Conservation (phyloP, 768 basidiomycete genomes). For the Phaffia australis region DNA sequence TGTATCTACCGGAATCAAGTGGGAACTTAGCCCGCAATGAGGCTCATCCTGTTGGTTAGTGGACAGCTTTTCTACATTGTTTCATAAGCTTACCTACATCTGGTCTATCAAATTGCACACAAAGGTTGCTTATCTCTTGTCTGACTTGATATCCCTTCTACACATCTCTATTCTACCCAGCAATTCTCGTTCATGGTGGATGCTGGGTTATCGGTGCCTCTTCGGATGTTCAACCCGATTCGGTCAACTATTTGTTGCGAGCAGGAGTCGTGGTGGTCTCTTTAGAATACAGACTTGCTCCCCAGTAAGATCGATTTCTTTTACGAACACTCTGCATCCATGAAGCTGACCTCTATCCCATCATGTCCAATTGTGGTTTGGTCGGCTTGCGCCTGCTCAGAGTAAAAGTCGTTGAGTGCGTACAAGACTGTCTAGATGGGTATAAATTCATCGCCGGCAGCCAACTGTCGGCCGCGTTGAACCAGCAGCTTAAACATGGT, state of each 20-base stretch:
- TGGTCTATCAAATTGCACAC: no score
- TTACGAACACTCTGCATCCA: neutral
- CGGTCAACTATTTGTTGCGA: constrained; percentile 14
- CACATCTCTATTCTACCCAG: neutral
- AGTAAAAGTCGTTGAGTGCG: neutral
- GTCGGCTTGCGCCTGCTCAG: neutral
- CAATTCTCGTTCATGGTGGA: constrained; percentile 11
- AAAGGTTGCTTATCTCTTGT: no score
- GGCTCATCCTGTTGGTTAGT: constrained; percentile 10
- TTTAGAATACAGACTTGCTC: constrained; percentile 10
- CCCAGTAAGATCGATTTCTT: constrained; percentile 2
- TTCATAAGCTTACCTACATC: no score
- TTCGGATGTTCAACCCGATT: constrained; percentile 8
- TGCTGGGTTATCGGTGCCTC: constrained; percentile 6
- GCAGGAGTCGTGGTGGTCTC: constrained; percentile 8
- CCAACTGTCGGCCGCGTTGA: neutral
- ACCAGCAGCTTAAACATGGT: neutral
- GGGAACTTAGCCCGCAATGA: neutral
- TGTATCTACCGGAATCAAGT: neutral
- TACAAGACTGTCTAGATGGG: constrained; percentile 13
- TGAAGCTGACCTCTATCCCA: neutral
- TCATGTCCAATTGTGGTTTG: neutral
- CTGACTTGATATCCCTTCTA: no score
- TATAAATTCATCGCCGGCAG: neutral
- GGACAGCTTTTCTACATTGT: no score